Conservation (phyloP, 148 eudicot genomes). For the Rheum nobile region DNA sequence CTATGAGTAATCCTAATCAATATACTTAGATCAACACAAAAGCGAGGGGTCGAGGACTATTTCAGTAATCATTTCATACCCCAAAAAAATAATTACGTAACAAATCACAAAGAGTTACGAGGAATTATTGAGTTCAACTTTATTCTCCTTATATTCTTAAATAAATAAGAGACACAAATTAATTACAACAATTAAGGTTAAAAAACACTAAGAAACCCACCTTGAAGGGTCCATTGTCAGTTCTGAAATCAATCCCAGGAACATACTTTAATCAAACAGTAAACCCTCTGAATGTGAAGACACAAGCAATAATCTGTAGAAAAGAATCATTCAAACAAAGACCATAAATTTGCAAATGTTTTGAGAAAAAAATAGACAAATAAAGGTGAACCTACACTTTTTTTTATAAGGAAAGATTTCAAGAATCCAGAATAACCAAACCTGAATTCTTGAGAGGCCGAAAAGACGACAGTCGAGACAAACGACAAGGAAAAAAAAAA, state of each 20-base stretch:
- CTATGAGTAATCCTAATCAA: no score
- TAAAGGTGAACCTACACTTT: neutral
- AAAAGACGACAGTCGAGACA: no score
- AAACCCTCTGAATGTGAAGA: slow-evolving; percentile 58
- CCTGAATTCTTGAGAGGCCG: no score
- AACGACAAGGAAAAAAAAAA: no score
- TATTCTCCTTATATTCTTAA: no score
- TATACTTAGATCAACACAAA: no score
- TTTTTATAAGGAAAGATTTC: no score
- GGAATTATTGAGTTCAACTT: no score
- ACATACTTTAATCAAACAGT: slow-evolving; percentile 94
- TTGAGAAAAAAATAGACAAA: neutral
- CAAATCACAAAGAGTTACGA: neutral
- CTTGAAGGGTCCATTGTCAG: slow-evolving; percentile 90
- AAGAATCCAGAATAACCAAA: no score
- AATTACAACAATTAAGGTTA: neutral
- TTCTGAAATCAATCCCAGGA: slow-evolving; percentile 79
- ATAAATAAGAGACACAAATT: neutral
- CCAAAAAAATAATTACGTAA: neutral
- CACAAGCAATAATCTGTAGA: slow-evolving; percentile 13
- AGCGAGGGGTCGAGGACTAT: no score
- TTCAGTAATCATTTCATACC: slow-evolving; percentile 1
- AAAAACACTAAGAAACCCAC: slow-evolving; percentile 23
- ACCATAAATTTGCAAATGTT: neutral
- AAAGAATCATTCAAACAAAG: slow-evolving; percentile 1